Evolutionary conservation across 2,329 filamentous ascomycete genomes (phyloP).

Genomic region (Podosphaera aphanis): DNA sequence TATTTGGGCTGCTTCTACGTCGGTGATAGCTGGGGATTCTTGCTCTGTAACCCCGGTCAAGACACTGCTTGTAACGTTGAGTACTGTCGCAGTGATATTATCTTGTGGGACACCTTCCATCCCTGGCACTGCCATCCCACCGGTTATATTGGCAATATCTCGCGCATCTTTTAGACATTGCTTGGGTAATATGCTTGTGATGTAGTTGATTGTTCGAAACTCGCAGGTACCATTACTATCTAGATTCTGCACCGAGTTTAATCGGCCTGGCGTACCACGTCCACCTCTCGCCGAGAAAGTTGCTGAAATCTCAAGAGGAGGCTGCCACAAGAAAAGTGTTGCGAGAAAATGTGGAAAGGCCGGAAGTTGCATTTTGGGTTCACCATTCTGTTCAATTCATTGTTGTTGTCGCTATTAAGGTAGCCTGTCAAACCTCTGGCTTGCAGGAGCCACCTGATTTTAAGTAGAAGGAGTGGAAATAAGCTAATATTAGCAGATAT

Average conservation of each 20-base stretch:
- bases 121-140: slow-evolving; percentile 1
- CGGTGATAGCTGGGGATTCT: neutral
- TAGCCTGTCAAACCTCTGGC: neutral
- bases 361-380: neutral
- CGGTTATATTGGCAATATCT: slow-evolving; percentile 9
- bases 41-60: neutral
- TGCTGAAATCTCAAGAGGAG: neutral
- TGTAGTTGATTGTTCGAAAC: slow-evolving; percentile 17
- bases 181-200: slow-evolving; percentile 16
- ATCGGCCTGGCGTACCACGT: neutral
- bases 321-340: neutral
- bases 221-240: slow-evolving; percentile 12
- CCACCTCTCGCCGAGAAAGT: too few relatives aligned
- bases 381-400: neutral
- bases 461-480: neutral
- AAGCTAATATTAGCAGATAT: neutral
- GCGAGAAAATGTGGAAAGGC: neutral
- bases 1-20: neutral
- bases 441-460: neutral
- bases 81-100: slow-evolving; percentile 2
- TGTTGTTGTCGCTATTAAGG: neutral
- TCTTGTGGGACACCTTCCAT: neutral
- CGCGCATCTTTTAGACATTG: slow-evolving; percentile 14
- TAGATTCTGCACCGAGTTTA: neutral
- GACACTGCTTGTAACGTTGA: neutral